Evolutionary conservation across 2,329 filamentous ascomycete species (phyloP).

Genomic region (Paecilomyces variotii): DNA sequence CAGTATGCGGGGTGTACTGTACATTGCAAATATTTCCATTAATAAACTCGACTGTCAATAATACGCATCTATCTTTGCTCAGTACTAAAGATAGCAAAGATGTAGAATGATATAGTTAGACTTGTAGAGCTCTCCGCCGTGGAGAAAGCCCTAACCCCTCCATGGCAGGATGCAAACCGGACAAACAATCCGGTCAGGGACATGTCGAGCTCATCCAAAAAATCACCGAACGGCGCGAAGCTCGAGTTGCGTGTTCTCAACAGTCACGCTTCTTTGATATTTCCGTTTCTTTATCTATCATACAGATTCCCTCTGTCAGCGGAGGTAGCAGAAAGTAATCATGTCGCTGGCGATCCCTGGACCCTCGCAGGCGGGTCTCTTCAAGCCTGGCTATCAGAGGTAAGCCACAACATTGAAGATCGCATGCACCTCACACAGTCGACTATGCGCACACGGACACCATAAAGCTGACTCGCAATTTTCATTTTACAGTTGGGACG

Average conservation of each 20-base stretch:
- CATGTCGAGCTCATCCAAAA: conserved; percentile 28
- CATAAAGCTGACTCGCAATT: not conserved
- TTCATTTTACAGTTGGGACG: conserved; percentile 67
- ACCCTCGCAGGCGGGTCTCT: conserved; percentile 85
- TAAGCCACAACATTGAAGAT: conserved; percentile 40
- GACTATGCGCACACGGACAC: not conserved
- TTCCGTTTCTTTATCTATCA: conserved; percentile 4
- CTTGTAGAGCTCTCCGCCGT: not conserved
- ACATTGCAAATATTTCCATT: no score
- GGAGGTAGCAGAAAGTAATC: conserved; percentile 21
- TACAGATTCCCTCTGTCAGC: conserved; percentile 7
- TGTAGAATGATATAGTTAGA: not conserved
- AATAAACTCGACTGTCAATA: not conserved
- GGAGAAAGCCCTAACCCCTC: conserved; percentile 11
- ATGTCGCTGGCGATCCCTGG: conserved; percentile 97
- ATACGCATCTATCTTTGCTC: not conserved
- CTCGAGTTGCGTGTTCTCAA: conserved; percentile 10
- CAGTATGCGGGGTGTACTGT: no score
- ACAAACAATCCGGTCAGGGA: conserved; percentile 27
- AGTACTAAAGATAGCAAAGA: not conserved
- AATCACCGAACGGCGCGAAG: conserved; percentile 22
- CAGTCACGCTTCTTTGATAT: conserved; percentile 4
- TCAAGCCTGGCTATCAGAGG: conserved; percentile 96
- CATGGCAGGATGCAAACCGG: conserved; percentile 26
- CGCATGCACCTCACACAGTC: conserved; percentile 1